A percentile compares a stretch with the other conserved stretches of the same genome.
Evolutionary conservation across 176 grass and related monocot species (phyloP).

Genomic region (Zoysia japonica): DNA sequence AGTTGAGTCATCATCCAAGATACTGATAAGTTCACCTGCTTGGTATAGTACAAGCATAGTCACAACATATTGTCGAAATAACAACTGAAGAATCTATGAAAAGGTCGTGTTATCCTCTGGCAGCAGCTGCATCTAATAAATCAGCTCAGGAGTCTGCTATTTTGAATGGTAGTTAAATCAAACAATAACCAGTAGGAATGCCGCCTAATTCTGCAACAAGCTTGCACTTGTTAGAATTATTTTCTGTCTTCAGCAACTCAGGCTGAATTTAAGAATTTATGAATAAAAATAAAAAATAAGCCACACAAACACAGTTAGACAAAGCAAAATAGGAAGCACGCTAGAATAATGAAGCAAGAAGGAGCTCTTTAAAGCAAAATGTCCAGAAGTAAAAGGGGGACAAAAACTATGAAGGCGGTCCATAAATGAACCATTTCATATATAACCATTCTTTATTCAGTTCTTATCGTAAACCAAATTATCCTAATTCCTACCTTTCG

Average conservation of each 20-base stretch:
- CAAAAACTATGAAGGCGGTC: background rate
- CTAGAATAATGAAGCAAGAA: slow-evolving; percentile 11
- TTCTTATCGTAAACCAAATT: background rate
- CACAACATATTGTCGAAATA: slow-evolving; percentile 36
- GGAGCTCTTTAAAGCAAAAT: background rate
- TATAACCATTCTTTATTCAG: background rate
- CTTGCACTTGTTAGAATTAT: slow-evolving; percentile 65
- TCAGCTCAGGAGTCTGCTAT: slow-evolving; percentile 53
- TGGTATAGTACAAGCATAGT: slow-evolving; percentile 46
- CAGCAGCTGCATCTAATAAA: slow-evolving; percentile 54
- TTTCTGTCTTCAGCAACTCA: slow-evolving; percentile 62
- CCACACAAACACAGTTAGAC: slow-evolving; percentile 14
- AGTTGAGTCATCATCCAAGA: slow-evolving; percentile 45
- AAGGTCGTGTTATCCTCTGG: slow-evolving; percentile 42
- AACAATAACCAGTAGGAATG: slow-evolving; percentile 70
- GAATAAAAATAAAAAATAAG: slow-evolving; percentile 29
- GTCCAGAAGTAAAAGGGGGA: background rate
- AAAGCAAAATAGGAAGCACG: slow-evolving; percentile 16
- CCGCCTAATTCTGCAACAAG: slow-evolving; percentile 84
- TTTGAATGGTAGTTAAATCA: slow-evolving; percentile 65
- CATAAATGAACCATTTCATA: slow-evolving; percentile 18
- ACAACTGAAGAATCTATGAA: slow-evolving; percentile 48
- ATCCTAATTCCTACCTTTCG: background rate
- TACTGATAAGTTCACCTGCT: slow-evolving; percentile 42
- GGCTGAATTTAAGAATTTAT: slow-evolving; percentile 41